Base-by-base conservation (phyloP, 495 filamentous ascomycete genomes). In the Hypomontagnella monticulosa region DNA sequence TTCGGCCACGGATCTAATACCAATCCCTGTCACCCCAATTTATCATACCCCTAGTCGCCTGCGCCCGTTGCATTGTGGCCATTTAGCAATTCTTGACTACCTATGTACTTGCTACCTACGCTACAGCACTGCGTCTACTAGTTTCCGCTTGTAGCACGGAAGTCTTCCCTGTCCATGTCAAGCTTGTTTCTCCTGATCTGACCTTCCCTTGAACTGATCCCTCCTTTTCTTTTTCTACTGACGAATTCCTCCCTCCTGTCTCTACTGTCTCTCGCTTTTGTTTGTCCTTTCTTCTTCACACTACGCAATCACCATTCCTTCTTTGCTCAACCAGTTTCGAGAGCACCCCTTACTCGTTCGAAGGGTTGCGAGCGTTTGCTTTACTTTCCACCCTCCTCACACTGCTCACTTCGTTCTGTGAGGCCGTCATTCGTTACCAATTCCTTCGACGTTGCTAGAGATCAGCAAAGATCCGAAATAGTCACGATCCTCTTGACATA, bases 141-240 rank as follows among this genome's bases (percentile, higher is more conserved):
- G 59, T 42, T 64, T 64, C 66, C 66, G 60, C 66, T 60, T 69
- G 60, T 64, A 64, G 60, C 55, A 63, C 60, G 66, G 66, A 69
- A 27, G 3, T 53, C 16, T 36, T 56, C 66, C 66, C 51, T 69
- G 66, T 56, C 66, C 66, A 44, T 69, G 66, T 63, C 60, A 57
- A 64, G 50, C 55, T 63, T 63, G 59, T 69, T 69, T 60, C 66
- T 69, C 44, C 49, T 63, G 50, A 60, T 41, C 48, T 60, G 41
- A 43, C 60, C 38, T 61, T 56, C 41, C 46, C 54, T 60, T 57
- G 55, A 56, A 27, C 23, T 27, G 66, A 63, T 63, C 56, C 34
- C 56, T 61, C 55, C 59, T 69, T 54, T 62, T 57, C 44, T 41
- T 60, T 69, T 69, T 63, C 49, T 51, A 59, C 56, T 64, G 66